These are phyloP conservation scores for Cercophora newfieldiana DNA, from an alignment of 495 filamentous ascomycete genomes.

Conservation along the genomic window DNA sequence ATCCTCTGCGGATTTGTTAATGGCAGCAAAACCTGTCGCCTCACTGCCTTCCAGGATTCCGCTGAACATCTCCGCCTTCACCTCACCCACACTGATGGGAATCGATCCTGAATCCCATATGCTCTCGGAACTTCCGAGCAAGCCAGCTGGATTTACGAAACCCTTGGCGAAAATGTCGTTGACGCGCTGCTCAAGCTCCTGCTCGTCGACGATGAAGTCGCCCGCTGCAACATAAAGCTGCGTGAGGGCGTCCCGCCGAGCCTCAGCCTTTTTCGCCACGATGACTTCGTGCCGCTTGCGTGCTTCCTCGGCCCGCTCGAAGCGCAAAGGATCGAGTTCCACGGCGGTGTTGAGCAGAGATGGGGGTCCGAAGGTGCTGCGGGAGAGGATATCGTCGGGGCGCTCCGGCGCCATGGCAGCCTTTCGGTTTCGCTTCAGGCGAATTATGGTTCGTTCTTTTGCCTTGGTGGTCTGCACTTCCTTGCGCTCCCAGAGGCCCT, in stretches of 20 bases:
- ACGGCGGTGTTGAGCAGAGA: slow-evolving; percentile 34
- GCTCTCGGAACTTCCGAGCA: slow-evolving; percentile 30
- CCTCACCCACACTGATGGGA: slow-evolving; percentile 35
- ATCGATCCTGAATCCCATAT: slow-evolving; percentile 39
- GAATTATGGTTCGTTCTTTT: slow-evolving; percentile 14
- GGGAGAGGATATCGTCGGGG: slow-evolving; percentile 46
- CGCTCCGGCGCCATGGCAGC: slow-evolving; percentile 41
- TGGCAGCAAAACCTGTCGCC: slow-evolving; percentile 20
- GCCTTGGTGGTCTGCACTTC: slow-evolving; percentile 18
- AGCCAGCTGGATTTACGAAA: slow-evolving; percentile 3
- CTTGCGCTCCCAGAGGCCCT: slow-evolving; percentile 43
- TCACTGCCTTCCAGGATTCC: not conserved
- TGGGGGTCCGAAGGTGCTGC: slow-evolving; percentile 35
- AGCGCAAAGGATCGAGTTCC: slow-evolving; percentile 35
- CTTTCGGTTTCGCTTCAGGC: slow-evolving; percentile 24
- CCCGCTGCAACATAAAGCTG: slow-evolving; percentile 49
- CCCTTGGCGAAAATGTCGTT: slow-evolving; percentile 38
- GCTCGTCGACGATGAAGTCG: slow-evolving; percentile 48
- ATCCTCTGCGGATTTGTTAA: slow-evolving; percentile 20
- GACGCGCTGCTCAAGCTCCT: slow-evolving; percentile 40
- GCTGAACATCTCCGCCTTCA: slow-evolving; percentile 29
- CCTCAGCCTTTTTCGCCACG: slow-evolving; percentile 33
- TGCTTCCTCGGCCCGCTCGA: slow-evolving; percentile 32
- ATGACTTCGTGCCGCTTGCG: slow-evolving; percentile 24
- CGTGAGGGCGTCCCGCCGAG: slow-evolving; percentile 45